Evolutionary conservation across 352 stramenopile species (phyloP).

Genomic region (Phytophthora fragariae): DNA sequence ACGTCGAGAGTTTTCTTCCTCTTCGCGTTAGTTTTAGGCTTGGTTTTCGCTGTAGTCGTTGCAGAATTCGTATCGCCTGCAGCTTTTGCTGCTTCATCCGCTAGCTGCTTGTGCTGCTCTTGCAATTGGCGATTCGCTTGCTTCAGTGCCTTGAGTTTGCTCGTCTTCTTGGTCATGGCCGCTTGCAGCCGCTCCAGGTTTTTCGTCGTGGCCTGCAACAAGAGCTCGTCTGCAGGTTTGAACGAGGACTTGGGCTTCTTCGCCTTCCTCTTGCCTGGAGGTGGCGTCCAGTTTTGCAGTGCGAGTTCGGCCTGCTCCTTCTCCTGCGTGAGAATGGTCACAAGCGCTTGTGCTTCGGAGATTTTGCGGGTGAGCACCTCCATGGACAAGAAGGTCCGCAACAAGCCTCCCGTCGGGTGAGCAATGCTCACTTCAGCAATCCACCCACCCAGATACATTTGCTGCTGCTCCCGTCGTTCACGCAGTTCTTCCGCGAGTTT

Average conservation of each 20-base stretch:
- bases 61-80: not conserved
- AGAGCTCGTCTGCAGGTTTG: slow-evolving; percentile 44
- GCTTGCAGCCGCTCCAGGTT: slow-evolving; percentile 42
- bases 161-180: slow-evolving; percentile 60
- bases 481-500: slow-evolving; percentile 1
- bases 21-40: slow-evolving; percentile 36
- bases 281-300: slow-evolving; percentile 28
- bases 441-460: slow-evolving; percentile 85
- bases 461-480: slow-evolving; percentile 23
- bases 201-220: slow-evolving; percentile 45
- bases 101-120: slow-evolving; percentile 19
- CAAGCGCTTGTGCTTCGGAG: slow-evolving; percentile 56
- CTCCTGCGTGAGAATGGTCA: slow-evolving; percentile 60
- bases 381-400: slow-evolving; percentile 79
- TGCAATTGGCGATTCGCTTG: slow-evolving; percentile 32
- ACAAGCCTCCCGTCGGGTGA: slow-evolving; percentile 74
- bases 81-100: slow-evolving; percentile 1
- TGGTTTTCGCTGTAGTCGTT: slow-evolving; percentile 13
- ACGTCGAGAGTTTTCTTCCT: slow-evolving; percentile 30
- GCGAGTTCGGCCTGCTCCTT: slow-evolving; percentile 43
- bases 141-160: slow-evolving; percentile 75
- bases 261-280: slow-evolving; percentile 33
- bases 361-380: slow-evolving; percentile 73
- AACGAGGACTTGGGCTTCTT: slow-evolving; percentile 46
- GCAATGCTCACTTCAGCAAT: slow-evolving; percentile 88